phyloP scores from a whole-genome alignment of 495 filamentous ascomycete species.

The Penicillium macrosclerotiorum region DNA sequence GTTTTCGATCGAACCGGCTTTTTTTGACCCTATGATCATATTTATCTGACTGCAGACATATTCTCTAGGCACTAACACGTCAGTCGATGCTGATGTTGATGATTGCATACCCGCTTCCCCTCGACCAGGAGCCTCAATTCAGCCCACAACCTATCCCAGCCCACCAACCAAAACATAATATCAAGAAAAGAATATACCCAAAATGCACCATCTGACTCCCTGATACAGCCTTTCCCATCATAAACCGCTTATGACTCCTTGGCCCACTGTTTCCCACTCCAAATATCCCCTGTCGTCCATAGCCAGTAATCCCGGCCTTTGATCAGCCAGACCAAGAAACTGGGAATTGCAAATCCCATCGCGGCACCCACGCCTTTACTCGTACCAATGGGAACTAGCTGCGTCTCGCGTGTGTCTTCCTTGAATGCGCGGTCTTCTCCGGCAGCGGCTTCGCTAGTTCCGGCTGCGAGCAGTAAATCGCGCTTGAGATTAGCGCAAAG shows the following conservation, averaged over 20 bases:
- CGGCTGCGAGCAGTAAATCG: constrained; percentile 27
- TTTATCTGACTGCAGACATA: constrained; percentile 10
- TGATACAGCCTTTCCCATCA: not conserved
- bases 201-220: not conserved
- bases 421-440: constrained; percentile 22
- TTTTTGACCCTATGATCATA: constrained; percentile 1
- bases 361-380: constrained; percentile 55
- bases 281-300: constrained; percentile 44
- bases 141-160: not conserved
- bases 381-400: constrained; percentile 54
- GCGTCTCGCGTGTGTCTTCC: constrained; percentile 44
- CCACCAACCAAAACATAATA: not conserved
- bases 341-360: constrained; percentile 52
- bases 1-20: constrained; percentile 6
- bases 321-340: constrained; percentile 55
- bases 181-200: too few species aligned
- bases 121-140: not conserved
- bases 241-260: constrained; percentile 33
- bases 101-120: not conserved
- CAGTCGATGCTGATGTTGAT: not conserved
- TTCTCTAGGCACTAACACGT: constrained; percentile 12
- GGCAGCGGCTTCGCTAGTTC: not conserved
- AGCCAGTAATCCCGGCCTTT: constrained; percentile 64
- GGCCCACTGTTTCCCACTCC: constrained; percentile 53
- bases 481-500: constrained; percentile 45